Evolutionary conservation across 179 eudicot genomes (phyloP).

Genomic region (Actinidia chinensis): DNA sequence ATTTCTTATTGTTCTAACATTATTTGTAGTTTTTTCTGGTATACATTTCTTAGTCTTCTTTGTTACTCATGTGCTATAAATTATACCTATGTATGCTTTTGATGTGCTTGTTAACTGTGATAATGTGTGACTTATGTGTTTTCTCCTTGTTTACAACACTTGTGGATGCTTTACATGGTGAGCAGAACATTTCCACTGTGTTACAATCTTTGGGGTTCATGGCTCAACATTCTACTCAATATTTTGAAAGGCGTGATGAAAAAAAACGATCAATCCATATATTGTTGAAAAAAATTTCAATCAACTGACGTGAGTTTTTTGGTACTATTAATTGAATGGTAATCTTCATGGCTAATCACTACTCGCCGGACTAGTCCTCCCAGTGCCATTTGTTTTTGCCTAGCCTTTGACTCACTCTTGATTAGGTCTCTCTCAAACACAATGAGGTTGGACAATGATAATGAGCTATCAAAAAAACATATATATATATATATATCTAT

Average conservation of each 20-base stretch:
- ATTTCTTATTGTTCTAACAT: constrained; percentile 3
- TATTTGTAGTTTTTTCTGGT: neutral
- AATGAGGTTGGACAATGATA: no score
- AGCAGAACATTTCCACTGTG: constrained; percentile 62
- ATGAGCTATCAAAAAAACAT: no score
- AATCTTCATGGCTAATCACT: no score
- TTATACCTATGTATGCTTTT: neutral
- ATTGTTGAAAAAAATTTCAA: constrained; percentile 48
- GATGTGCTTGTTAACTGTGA: constrained; percentile 14
- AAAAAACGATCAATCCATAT: constrained; percentile 50
- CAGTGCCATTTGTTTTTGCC: no score
- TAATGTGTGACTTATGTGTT: neutral
- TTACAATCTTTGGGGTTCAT: constrained; percentile 82
- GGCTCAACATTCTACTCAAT: constrained; percentile 57
- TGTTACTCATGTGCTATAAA: neutral
- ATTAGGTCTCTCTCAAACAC: no score
- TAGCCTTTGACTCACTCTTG: no score
- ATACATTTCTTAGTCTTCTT: neutral
- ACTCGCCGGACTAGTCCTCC: no score
- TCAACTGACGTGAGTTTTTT: constrained; percentile 43
- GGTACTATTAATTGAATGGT: no score
- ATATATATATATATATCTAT: no score
- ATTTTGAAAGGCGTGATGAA: constrained; percentile 56
- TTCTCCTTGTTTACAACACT: constrained; percentile 40
- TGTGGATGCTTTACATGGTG: constrained; percentile 52